These are phyloP conservation scores for Saturnispora dispora DNA, from an alignment of 805 yeast genomes.

Conservation along the genomic window DNA sequence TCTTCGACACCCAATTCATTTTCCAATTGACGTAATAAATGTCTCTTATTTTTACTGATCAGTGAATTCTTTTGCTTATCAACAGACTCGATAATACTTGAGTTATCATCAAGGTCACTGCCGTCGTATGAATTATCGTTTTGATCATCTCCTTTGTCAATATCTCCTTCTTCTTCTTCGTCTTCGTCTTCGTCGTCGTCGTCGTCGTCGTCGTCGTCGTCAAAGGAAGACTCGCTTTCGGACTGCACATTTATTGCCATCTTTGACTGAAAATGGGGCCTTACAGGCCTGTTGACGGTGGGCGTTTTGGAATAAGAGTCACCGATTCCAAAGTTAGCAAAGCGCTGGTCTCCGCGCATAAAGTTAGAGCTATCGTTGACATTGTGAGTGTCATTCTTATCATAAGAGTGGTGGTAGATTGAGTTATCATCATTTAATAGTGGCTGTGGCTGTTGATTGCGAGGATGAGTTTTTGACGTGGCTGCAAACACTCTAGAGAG, in stretches of 20 bases:
- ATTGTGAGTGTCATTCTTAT: constrained; percentile 9
- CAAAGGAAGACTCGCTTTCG: constrained; percentile 17
- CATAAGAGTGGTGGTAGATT: constrained; percentile 20
- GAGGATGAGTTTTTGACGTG: constrained; percentile 20
- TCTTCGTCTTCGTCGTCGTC: not conserved
- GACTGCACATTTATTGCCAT: constrained; percentile 20
- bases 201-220: not conserved
- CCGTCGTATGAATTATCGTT: not conserved
- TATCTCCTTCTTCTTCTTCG: not conserved
- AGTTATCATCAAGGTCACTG: not conserved
- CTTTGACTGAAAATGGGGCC: constrained; percentile 12
- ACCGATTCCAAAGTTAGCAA: not conserved
- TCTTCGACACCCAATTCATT: constrained; percentile 19
- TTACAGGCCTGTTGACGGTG: not conserved
- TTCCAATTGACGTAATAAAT: constrained; percentile 18
- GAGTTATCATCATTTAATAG: constrained; percentile 24
- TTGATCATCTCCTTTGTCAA: not conserved
- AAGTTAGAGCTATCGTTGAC: not conserved
- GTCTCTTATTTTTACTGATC: constrained; percentile 11
- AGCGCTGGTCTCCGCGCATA: not conserved
- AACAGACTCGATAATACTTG: not conserved
- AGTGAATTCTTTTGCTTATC: not conserved
- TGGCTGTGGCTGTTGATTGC: constrained; percentile 19
- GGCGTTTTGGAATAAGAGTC: not conserved
- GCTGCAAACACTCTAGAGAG: constrained; percentile 56